A percentile compares a stretch with the other conserved stretches of the same genome.
Evolutionary conservation across 2,329 filamentous ascomycete genomes (phyloP).

Genomic region (Fusarium aywerte): DNA sequence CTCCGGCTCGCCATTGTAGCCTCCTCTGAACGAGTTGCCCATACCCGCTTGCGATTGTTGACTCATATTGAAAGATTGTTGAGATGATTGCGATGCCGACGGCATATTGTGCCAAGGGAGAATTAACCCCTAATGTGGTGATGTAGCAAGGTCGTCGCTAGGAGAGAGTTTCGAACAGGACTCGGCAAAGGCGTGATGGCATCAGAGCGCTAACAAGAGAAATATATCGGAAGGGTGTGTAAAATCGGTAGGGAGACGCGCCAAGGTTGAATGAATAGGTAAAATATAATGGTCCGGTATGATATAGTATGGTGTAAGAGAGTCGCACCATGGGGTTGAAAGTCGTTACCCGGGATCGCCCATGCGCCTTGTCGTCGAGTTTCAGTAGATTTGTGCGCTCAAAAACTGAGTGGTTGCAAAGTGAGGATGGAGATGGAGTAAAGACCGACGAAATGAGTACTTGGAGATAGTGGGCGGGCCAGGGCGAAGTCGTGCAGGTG

Average conservation of each 20-base stretch:
- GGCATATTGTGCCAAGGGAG: conserved; percentile 46
- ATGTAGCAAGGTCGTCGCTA: neutral
- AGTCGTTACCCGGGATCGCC: conserved; percentile 24
- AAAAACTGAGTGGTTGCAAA: conserved; percentile 44
- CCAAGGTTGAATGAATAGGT: conserved; percentile 10
- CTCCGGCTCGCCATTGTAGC: conserved; percentile 52
- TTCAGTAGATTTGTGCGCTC: conserved; percentile 42
- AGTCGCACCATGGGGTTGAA: conserved; percentile 34
- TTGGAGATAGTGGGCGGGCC: conserved; percentile 40
- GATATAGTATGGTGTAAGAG: conserved; percentile 11
- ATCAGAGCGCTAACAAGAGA: conserved; percentile 29
- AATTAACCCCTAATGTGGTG: neutral
- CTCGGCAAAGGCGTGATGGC: conserved; percentile 17
- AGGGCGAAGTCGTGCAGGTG: conserved; percentile 37
- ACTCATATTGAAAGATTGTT: conserved; percentile 68
- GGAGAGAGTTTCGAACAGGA: neutral
- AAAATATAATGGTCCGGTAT: neutral
- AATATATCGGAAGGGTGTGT: conserved; percentile 24
- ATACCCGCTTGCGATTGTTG: conserved; percentile 61
- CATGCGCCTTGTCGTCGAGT: conserved; percentile 41
- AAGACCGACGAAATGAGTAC: conserved; percentile 46
- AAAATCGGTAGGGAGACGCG: conserved; percentile 15
- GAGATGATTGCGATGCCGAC: conserved; percentile 63
- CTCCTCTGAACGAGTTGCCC: conserved; percentile 52
- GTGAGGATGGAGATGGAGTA: conserved; percentile 42